Evolutionary conservation across 192 early-diverging fungal species (phyloP), one percentile per base, ranked within the genome.

Genomic region (Neocallimastix lanati): DNA sequence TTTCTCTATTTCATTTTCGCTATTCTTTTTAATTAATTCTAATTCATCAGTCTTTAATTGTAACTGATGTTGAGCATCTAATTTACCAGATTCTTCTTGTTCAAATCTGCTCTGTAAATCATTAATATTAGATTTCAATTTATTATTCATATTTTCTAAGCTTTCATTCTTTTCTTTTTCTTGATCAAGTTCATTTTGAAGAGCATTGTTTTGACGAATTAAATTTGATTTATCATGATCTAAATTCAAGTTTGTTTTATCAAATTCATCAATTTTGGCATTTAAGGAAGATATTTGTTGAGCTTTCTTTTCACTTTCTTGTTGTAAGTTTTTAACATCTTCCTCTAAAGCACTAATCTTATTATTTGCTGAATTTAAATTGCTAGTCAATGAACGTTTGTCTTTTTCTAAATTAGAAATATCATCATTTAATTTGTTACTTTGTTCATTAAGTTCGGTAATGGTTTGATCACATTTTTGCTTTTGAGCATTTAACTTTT

Each of bases 91-190:
- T 78, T 89, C 88, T 83, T 88, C 87, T 78, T 93, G 91, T 78
- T 91, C 88, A 76, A 94, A 80, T 15, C 90, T 87, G n/a, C 87
- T 84, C 78, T 88, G 88, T 76, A 93, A 84, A 81, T 93, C 92
- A 33, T 86, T 79, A 16, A 88, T 79, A 29, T 90, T 67, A 9
- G 21, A n/a, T 67, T 67, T 67, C 11, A 93, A 85, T 50, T 92
- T 90, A 77, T 79, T 82, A 83, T 93, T 93, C 81, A 86, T 85
- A 67, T n/a, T 67, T 67, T 67, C 50, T n/a, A 67, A 67, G 9
- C n/a, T 67, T 9, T 67, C 50, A 67, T 67, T 67, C 50, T 67
- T 67, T 67, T 67, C 50, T 67, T 9, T 67, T 67, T 67, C 50
- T 58, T 89, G 87, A 33, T 91, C 92, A 28, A 92, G 82, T 78